Evolutionary conservation across 768 basidiomycete species (phyloP).

Genomic region (Austroboletus festivus): DNA sequence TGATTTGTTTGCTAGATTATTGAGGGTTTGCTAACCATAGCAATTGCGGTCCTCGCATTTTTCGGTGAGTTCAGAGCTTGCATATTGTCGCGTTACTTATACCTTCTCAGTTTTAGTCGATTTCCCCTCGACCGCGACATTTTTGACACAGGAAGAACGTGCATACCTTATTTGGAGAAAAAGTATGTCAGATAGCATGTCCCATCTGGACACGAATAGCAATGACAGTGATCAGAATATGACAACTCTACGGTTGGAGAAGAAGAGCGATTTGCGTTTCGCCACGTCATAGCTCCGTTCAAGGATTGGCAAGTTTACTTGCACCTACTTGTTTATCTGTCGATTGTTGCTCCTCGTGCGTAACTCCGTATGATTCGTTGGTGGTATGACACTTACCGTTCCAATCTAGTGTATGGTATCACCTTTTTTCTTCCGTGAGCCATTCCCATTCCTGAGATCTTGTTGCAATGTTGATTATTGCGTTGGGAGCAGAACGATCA

Average conservation of each 20-base stretch:
- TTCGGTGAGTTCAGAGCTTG: constrained; percentile 36
- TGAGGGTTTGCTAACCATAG: constrained; percentile 53
- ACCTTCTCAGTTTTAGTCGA: constrained; percentile 51
- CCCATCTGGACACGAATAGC: constrained; percentile 42
- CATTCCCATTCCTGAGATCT: not conserved
- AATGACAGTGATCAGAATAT: constrained; percentile 45
- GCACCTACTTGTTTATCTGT: constrained; percentile 34
- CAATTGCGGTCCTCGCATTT: constrained; percentile 51
- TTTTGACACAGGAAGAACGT: constrained; percentile 16
- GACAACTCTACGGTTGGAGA: constrained; percentile 20
- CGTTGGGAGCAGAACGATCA: constrained; percentile 51
- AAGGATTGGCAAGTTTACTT: constrained; percentile 58
- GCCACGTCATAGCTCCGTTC: constrained; percentile 53
- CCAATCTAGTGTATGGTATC: constrained; percentile 57
- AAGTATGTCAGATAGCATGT: constrained; percentile 7
- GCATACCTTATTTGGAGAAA: constrained; percentile 17
- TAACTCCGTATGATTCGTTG: constrained; percentile 4
- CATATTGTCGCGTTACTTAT: not conserved
- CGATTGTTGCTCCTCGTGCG: constrained; percentile 57
- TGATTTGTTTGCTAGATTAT: constrained; percentile 8
- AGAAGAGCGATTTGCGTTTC: constrained; percentile 54
- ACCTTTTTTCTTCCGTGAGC: constrained; percentile 69
- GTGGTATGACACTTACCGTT: constrained; percentile 1
- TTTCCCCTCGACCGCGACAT: constrained; percentile 28
- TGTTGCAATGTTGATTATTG: not conserved